Conservation (phyloP, 2,329 filamentous ascomycete genomes). For the Nigrospora oryzae region DNA sequence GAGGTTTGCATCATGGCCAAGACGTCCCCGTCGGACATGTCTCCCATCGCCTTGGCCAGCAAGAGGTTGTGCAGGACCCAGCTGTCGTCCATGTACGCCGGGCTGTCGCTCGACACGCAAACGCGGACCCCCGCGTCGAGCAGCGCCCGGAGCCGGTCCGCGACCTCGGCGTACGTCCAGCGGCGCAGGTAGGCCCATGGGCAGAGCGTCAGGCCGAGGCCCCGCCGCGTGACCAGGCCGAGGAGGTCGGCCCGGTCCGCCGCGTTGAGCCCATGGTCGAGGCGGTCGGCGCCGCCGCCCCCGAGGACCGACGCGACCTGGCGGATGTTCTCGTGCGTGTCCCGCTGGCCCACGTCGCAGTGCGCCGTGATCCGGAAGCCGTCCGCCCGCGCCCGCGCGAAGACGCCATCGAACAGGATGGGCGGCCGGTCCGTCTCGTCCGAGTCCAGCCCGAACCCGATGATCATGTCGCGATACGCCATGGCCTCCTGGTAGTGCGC, state of each 20-base stretch:
- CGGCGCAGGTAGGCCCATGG: constrained; percentile 12
- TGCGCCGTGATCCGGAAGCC: constrained; percentile 7
- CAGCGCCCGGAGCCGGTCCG: neutral
- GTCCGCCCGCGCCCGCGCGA: constrained; percentile 1
- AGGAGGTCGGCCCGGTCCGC: constrained; percentile 23
- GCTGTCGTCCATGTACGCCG: constrained; percentile 41
- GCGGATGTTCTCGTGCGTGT: constrained; percentile 4
- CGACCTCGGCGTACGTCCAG: neutral
- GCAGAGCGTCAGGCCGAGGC: constrained; percentile 31
- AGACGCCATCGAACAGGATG: constrained; percentile 4
- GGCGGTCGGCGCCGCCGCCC: constrained; percentile 17
- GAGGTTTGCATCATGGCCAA: neutral
- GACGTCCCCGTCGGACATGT: neutral
- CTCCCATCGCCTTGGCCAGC: neutral
- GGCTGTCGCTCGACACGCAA: constrained; percentile 61
- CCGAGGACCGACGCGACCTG: constrained; percentile 2
- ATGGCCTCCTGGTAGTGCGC: neutral
- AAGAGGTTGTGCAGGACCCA: constrained; percentile 1
- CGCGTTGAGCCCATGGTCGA: constrained; percentile 32
- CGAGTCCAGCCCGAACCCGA: constrained; percentile 4
- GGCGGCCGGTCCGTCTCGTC: constrained; percentile 3
- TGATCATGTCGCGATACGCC: constrained; percentile 1
- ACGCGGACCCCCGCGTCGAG: neutral
- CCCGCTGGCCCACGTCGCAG: constrained; percentile 6
- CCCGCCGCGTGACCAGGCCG: constrained; percentile 17